A percentile compares a stretch with the other conserved stretches of the same genome.
Conservation (phyloP, 495 filamentous ascomycete genomes). For the Tuber aestivum region DNA sequence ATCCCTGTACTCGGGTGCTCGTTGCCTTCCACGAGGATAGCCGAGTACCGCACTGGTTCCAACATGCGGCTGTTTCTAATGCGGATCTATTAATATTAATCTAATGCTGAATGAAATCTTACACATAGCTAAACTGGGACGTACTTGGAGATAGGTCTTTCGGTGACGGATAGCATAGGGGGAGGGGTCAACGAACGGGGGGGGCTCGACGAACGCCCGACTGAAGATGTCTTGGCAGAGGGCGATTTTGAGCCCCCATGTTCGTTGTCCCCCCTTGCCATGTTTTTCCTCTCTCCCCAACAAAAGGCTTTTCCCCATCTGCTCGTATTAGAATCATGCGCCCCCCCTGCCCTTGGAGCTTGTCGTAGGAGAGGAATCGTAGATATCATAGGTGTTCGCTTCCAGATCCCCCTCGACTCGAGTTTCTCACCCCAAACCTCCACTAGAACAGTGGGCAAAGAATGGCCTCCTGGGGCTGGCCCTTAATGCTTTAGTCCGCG, state of each 20-base stretch:
- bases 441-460: neutral
- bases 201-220: too few species aligned
- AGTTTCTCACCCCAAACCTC: neutral
- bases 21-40: neutral
- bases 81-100: neutral
- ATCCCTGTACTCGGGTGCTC: neutral
- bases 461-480: neutral
- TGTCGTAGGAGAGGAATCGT: neutral
- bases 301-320: neutral
- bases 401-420: neutral
- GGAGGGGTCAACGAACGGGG: too few species aligned
- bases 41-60: neutral
- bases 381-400: neutral
- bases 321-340: too few species aligned
- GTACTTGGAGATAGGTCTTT: neutral
- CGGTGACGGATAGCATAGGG: too few species aligned
- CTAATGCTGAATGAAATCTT: neutral
- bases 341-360: neutral
- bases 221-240: too few species aligned
- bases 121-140: neutral
- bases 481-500: neutral
- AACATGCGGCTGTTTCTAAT: neutral
- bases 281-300: neutral
- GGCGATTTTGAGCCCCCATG: too few species aligned
- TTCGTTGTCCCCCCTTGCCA: too few species aligned